Conservation (phyloP, 352 stramenopile species). For the Globisporangium abappressorium region DNA sequence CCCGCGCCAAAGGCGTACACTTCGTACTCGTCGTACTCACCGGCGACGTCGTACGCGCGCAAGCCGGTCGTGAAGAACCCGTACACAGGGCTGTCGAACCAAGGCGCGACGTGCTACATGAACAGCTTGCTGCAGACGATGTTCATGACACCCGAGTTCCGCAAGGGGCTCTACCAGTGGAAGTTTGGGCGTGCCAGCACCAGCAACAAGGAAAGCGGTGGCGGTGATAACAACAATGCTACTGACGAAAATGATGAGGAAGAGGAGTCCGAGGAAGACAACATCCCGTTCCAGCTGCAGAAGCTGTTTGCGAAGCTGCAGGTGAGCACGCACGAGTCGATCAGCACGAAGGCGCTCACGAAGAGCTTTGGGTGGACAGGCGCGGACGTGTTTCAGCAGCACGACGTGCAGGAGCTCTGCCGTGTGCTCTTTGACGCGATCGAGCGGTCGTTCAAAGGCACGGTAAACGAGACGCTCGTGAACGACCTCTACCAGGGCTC, state of each 20-base stretch:
- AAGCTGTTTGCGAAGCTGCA: constrained; percentile 91
- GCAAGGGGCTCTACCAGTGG: constrained; percentile 79
- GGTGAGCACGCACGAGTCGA: constrained; percentile 60
- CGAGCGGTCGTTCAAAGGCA: constrained; percentile 86
- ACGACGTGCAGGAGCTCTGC: constrained; percentile 91
- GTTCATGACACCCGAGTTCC: constrained; percentile 89
- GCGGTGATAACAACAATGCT: constrained; percentile 1
- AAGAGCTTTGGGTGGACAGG: constrained; percentile 92
- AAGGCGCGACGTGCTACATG: constrained; percentile 94
- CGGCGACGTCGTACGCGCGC: constrained; percentile 6
- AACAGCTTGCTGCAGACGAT: constrained; percentile 92
- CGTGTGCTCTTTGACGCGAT: constrained; percentile 90
- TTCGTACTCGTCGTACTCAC: constrained; percentile 10
- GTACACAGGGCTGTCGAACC: constrained; percentile 86
- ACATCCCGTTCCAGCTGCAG: constrained; percentile 89
- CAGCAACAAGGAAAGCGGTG: background rate
- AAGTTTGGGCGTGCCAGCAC: constrained; percentile 20
- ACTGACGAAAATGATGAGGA: constrained; percentile 35
- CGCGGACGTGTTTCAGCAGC: constrained; percentile 87
- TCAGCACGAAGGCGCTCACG: constrained; percentile 83
- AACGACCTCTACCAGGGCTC: constrained; percentile 84
- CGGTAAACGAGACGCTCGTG: constrained; percentile 82
- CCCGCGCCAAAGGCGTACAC: constrained; percentile 16
- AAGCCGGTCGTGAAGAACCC: constrained; percentile 23
- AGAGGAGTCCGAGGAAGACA: constrained; percentile 63